Base-by-base conservation (phyloP, 768 basidiomycete species). In the Russula emetica region DNA sequence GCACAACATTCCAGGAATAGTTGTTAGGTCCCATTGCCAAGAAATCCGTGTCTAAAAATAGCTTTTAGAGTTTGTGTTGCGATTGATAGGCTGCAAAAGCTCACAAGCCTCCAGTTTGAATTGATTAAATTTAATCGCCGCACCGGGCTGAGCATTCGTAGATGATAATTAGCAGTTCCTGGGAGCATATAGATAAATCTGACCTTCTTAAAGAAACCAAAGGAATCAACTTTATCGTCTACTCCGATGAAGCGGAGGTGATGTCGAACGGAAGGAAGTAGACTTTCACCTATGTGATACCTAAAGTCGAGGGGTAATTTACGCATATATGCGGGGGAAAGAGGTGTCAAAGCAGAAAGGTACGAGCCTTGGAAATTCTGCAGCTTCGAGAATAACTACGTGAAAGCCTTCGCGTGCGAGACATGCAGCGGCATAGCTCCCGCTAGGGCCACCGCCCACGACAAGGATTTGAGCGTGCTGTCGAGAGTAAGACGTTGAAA, bases 401-500 rank as follows among this genome's bases (percentile, higher is more conserved):
- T 83, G 77, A 52, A 83, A 69, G 4, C 84, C 83, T 69, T 86
- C 85, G n/a, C 79, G 73, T 11, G 82, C 81, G 6, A 86, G 77
- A 32, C 76, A 78, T 6, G 82, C 72, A 2, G 85, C 83, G n/a
- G 82, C 74, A 63, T 80, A 85, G 65, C 78, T 79, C 32, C 85
- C 85, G 8, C 77, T 81, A 0, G 85, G 85, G 18, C 85, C 85
- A 55, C 85, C 85, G 10, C 85, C 85, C 14, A 86, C 72, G 36
- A 86, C 79, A 45, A 82, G 78, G 60, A 83, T 63, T 52, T 75
- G 73, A 16, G 74, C 62, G 51, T 70, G 70, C 74, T 68, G 42
- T 50, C 38, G 30, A 20, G 45, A 9, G 20, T 51, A 45, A 53
- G 52, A 34, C 5, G 28, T 26, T 24, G 56, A 34, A 30, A 54